A percentile compares a stretch with the other conserved stretches of the same genome.
phyloP scores from a whole-genome alignment of 257 asterid genomes.

The Parsonsia alboflavescens region DNA sequence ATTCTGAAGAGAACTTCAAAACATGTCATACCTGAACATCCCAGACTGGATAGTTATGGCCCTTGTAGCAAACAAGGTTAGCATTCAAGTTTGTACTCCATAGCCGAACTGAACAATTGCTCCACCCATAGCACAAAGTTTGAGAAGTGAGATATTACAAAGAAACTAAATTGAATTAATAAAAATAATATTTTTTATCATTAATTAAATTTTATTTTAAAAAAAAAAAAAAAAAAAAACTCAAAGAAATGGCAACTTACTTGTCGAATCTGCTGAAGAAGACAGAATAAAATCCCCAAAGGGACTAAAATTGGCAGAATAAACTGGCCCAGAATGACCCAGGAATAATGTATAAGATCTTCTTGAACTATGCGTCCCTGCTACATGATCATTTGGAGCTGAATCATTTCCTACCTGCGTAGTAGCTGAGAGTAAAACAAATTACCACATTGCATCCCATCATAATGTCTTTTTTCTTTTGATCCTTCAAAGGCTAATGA shows the following conservation, averaged over 20 bases:
- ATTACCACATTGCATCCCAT: slow-evolving; percentile 21
- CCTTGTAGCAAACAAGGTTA: slow-evolving; percentile 98
- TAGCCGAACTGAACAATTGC: slow-evolving; percentile 60
- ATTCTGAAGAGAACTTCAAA: neutral
- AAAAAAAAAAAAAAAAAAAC: neutral
- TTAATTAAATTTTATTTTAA: neutral
- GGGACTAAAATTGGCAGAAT: slow-evolving; percentile 87
- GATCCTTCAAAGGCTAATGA: too few relatives aligned
- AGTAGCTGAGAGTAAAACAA: slow-evolving; percentile 51
- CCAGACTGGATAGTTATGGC: slow-evolving; percentile 98
- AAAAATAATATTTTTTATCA: too few relatives aligned
- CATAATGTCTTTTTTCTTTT: neutral
- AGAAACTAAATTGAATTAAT: neutral
- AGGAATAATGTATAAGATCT: slow-evolving; percentile 69
- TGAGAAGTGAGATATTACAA: neutral
- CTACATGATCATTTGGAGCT: slow-evolving; percentile 39
- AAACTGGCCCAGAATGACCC: slow-evolving; percentile 95
- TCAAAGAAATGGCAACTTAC: slow-evolving; percentile 32
- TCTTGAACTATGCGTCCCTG: slow-evolving; percentile 46
- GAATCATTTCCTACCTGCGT: slow-evolving; percentile 62
- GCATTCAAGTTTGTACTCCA: slow-evolving; percentile 93
- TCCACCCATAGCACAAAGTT: slow-evolving; percentile 3
- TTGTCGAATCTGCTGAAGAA: slow-evolving; percentile 93
- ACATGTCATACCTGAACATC: slow-evolving; percentile 72
- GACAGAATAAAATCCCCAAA: slow-evolving; percentile 87